Conservation (phyloP, 495 filamentous ascomycete genomes). For the Chaetomium cochliodes region DNA sequence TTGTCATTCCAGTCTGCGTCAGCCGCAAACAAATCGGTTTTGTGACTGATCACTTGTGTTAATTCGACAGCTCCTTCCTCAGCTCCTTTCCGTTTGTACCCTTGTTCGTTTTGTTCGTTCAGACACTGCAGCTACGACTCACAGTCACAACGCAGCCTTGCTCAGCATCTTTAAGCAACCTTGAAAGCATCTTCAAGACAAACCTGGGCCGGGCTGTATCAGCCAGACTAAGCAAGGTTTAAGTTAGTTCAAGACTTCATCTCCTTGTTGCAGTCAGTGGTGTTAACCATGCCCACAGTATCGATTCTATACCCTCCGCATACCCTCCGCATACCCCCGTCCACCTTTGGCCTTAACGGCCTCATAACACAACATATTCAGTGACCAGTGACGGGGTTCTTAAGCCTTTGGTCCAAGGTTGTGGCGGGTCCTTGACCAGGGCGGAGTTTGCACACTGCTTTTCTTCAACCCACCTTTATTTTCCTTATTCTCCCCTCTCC, state of each 20-base stretch:
- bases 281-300: neutral
- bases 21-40: neutral
- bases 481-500: neutral
- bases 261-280: neutral
- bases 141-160: neutral
- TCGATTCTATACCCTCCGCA: neutral
- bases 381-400: neutral
- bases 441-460: neutral
- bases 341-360: neutral
- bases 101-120: neutral
- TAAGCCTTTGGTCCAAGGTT: neutral
- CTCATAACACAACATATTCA: neutral
- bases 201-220: neutral
- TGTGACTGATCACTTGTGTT: neutral
- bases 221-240: neutral
- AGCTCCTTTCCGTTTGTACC: slow-evolving; percentile 1
- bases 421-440: neutral
- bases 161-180: neutral
- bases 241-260: neutral
- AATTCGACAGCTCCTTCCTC: slow-evolving; percentile 4
- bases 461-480: neutral
- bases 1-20: neutral
- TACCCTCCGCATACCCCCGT: neutral
- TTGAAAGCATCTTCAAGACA: neutral
- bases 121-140: neutral